A percentile compares a stretch with the other conserved stretches of the same genome.
These are phyloP conservation scores for Tephrocybe rancida DNA, from an alignment of 768 basidiomycete genomes.

Conservation along the genomic window DNA sequence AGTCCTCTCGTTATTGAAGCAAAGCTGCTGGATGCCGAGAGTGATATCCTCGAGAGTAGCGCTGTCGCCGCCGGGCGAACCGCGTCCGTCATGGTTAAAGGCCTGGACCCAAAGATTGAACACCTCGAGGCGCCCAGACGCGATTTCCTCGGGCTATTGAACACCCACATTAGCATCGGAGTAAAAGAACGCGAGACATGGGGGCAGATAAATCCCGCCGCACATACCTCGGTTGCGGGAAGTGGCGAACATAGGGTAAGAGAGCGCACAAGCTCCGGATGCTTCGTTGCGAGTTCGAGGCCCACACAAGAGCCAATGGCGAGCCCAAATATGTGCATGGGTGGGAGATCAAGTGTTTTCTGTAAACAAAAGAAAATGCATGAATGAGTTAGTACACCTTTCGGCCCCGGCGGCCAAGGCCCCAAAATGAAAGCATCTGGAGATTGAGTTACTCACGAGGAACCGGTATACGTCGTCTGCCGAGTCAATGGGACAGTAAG, in stretches of 20 bases:
- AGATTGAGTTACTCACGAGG: slow-evolving; percentile 20
- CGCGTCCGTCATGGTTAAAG: slow-evolving; percentile 20
- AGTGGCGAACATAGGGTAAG: slow-evolving; percentile 28
- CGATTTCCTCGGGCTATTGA: slow-evolving; percentile 21
- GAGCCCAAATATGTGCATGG: slow-evolving; percentile 28
- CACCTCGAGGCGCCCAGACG: slow-evolving; percentile 19
- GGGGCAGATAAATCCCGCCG: neutral
- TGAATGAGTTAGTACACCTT: too few species aligned
- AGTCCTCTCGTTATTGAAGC: slow-evolving; percentile 19
- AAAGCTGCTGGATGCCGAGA: slow-evolving; percentile 20
- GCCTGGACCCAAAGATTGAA: slow-evolving; percentile 20
- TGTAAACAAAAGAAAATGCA: slow-evolving; percentile 10
- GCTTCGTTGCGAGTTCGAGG: slow-evolving; percentile 23
- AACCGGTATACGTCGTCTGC: slow-evolving; percentile 29
- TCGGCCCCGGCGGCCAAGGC: neutral
- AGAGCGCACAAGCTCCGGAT: slow-evolving; percentile 24
- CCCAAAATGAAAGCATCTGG: neutral
- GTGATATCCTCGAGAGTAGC: slow-evolving; percentile 16
- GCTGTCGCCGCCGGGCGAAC: slow-evolving; percentile 6
- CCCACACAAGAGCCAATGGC: slow-evolving; percentile 26
- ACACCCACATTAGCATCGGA: neutral
- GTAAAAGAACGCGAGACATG: neutral
- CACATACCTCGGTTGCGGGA: slow-evolving; percentile 26
- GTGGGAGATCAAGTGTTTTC: slow-evolving; percentile 28
- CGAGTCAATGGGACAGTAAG: slow-evolving; percentile 23